Evolutionary conservation across 345 rosid genomes (phyloP).

Genomic region (Gossypium ekmanianum): DNA sequence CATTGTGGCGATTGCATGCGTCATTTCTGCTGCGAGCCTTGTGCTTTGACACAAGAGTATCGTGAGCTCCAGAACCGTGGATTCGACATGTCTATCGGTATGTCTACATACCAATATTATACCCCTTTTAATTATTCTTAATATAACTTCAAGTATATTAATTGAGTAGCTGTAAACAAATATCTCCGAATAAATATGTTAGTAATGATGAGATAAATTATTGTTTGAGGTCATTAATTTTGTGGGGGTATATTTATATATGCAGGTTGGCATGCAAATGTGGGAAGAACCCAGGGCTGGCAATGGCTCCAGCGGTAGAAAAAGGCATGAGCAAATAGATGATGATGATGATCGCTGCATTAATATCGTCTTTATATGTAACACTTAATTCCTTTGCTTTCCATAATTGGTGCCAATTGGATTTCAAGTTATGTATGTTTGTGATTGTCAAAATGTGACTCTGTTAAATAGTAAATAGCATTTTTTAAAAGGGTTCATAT

Average conservation of each 20-base stretch:
- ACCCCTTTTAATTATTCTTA: too few species aligned
- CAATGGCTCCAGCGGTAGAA: too few species aligned
- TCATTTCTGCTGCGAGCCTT: slow-evolving; percentile 32
- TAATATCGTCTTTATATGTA: background rate
- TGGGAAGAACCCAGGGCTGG: too few species aligned
- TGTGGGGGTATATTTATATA: background rate
- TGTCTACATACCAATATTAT: too few species aligned
- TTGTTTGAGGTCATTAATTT: background rate
- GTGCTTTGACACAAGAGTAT: slow-evolving; percentile 39
- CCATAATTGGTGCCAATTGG: background rate
- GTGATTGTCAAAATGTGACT: background rate
- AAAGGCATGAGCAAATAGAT: too few species aligned
- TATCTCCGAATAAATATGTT: too few species aligned
- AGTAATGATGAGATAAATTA: background rate
- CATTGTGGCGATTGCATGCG: slow-evolving; percentile 24
- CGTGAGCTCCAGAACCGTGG: slow-evolving; percentile 28
- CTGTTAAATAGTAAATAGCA: too few species aligned
- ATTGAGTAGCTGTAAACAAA: background rate
- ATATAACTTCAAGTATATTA: too few species aligned
- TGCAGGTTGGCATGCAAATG: too few species aligned
- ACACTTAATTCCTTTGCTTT: background rate
- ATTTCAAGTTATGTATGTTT: background rate
- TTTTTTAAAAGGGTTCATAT: too few species aligned
- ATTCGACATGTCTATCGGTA: too few species aligned
- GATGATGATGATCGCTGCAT: background rate